Percentiles rank a stretch among this genome's conserved stretches.
phyloP scores from a whole-genome alignment of 768 basidiomycete species.

The Lactarius psammicola region DNA sequence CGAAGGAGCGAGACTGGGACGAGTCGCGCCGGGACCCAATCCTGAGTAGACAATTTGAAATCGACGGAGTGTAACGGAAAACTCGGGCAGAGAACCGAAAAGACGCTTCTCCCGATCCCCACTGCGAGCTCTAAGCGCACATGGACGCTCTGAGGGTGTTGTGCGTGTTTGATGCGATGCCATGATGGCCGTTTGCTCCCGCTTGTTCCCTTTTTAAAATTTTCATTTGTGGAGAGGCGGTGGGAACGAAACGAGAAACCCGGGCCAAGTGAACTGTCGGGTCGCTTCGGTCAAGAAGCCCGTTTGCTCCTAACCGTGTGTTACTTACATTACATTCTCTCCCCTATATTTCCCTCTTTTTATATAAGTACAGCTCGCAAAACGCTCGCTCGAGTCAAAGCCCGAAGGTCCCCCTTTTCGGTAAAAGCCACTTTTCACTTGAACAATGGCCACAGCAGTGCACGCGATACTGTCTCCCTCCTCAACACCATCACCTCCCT shows the following conservation, averaged over 20 bases:
- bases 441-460: constrained; percentile 8
- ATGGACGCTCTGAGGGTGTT: neutral
- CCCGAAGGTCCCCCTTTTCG: neutral
- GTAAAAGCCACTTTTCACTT: neutral
- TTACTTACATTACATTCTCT: constrained; percentile 14
- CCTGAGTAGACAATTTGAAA: neutral
- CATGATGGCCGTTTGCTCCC: constrained; percentile 1
- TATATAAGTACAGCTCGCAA: constrained; percentile 12
- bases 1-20: neutral
- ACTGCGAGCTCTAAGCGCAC: neutral
- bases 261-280: neutral
- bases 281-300: neutral
- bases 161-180: neutral
- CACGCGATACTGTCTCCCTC: constrained; percentile 13
- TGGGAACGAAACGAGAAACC: neutral
- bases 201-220: neutral
- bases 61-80: neutral
- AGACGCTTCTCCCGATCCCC: neutral
- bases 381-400: neutral
- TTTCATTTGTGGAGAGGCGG: neutral
- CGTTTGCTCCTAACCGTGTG: constrained; percentile 10
- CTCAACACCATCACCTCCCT: constrained; percentile 2
- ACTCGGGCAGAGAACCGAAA: neutral
- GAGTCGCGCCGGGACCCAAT: neutral
- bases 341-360: too few relatives aligned